Evolutionary conservation across 306 rosid species (phyloP), one percentile per base, ranked within the genome.

Genomic region (Albizia julibrissin): DNA sequence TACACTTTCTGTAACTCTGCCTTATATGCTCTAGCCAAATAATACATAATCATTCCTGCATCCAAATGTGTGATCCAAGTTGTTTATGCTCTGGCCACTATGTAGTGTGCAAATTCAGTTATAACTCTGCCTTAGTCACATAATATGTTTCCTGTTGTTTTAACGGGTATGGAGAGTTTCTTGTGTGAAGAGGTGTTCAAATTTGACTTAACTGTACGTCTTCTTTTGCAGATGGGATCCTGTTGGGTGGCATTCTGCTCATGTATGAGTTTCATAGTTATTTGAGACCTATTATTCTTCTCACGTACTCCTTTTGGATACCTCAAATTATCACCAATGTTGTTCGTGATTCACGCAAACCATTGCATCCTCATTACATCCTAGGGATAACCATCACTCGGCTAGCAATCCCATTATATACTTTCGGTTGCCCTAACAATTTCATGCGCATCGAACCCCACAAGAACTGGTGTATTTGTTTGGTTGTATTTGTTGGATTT

Each of bases 231-330:
- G 99, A 95, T 84, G 99, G 99, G 81, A 92, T 95, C 72, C 93
- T 95, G 80, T 84, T 95, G 91, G 99, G 99, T 68, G 99, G 99
- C 87, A 93, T 95, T 87, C 89, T 95, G 54, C 61, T 95, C 62
- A 95, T 95, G 99, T 95, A 95, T 15, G 99, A 95, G 82, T 95
- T 95, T 82, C 98, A 95, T 83, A 88, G 85, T 89, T 94, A 88
- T 77, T 79, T 92, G 88, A 89, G 90, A 79, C 97, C 90, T 74
- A 87, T 95, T 87, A 87, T 95, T 79, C 93, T 95, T 81, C 93
- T 95, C 31, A 87, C 91, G 88, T 92, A 90, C 92, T 91, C 93
- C 39, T 95, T 95, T 80, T 95, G 99, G 99, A 87, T 95, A 84
- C 99, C 99, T 87, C 99, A 95, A 85, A 95, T 95, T 66, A 85